A percentile compares a stretch with the other conserved stretches of the same genome.
These are phyloP conservation scores for Raffaelea albimanens DNA, from an alignment of 2,329 filamentous ascomycete genomes.

Conservation along the genomic window DNA sequence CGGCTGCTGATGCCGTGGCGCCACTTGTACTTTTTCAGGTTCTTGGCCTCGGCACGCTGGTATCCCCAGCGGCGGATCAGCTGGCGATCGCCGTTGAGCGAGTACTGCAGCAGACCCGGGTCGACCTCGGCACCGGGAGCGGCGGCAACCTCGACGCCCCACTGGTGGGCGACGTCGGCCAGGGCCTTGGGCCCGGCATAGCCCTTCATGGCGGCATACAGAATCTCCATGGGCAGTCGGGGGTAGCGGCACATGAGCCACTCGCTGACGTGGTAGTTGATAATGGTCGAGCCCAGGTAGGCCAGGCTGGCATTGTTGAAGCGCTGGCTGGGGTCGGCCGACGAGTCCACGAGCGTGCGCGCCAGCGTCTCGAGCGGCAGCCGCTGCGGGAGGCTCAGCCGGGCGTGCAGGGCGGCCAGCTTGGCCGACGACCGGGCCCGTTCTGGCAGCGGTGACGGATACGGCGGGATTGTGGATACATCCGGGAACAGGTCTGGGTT, in stretches of 20 bases:
- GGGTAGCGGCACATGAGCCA: conserved; percentile 83
- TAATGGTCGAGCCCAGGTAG: conserved; percentile 69
- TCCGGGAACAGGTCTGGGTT: conserved; percentile 21
- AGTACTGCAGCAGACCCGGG: conserved; percentile 79
- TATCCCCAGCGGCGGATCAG: conserved; percentile 41
- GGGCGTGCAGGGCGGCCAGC: conserved; percentile 83
- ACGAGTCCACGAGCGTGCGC: conserved; percentile 73
- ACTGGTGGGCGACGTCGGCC: conserved; percentile 65
- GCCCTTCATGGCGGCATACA: conserved; percentile 77
- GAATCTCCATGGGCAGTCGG: conserved; percentile 77
- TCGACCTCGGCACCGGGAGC: conserved; percentile 87
- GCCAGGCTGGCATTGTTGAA: conserved; percentile 88
- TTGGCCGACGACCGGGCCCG: conserved; percentile 69
- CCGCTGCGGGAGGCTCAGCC: conserved; percentile 70
- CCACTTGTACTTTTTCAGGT: conserved; percentile 40
- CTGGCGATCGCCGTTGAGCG: conserved; percentile 34
- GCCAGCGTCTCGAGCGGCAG: conserved; percentile 81
- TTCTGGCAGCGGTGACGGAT: conserved; percentile 64
- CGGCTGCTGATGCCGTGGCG: conserved; percentile 65
- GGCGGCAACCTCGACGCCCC: conserved; percentile 86
- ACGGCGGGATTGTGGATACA: conserved; percentile 16
- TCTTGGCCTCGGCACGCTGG: conserved; percentile 38
- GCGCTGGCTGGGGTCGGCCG: conserved; percentile 66
- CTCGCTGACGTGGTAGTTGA: conserved; percentile 85
- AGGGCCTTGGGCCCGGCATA: conserved; percentile 72